These are phyloP conservation scores for Solanum sejunctum DNA, from an alignment of 257 asterid genomes.

Conservation along the genomic window DNA sequence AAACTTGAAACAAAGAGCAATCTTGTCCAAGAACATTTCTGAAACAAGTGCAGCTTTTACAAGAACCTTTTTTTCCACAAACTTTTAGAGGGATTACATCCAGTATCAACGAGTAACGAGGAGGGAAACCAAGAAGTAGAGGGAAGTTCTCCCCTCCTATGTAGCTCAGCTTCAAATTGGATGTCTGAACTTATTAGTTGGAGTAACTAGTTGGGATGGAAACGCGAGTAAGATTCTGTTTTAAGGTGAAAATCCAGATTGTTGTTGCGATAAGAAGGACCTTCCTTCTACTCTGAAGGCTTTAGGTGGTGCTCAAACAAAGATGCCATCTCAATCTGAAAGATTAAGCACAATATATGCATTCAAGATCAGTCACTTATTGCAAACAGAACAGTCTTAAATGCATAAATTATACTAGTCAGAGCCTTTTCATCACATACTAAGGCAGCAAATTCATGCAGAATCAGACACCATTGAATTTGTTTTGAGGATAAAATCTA, in stretches of 20 bases:
- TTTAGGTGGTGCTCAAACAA: conserved; percentile 81
- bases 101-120: not conserved
- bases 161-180: not conserved
- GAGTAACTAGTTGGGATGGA: not conserved
- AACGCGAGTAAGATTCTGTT: too few relatives aligned
- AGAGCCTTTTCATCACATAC: not conserved
- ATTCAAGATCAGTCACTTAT: not conserved
- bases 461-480: not conserved
- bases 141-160: not conserved
- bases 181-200: not conserved
- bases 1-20: not conserved
- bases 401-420: not conserved
- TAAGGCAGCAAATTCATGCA: not conserved
- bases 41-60: not conserved
- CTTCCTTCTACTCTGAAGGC: conserved; percentile 2
- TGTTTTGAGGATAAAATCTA: not conserved
- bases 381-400: not conserved
- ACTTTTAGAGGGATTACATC: not conserved
- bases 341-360: not conserved
- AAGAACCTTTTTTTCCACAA: not conserved
- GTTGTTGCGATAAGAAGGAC: not conserved
- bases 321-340: conserved; percentile 97
- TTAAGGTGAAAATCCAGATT: not conserved
- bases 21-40: not conserved
- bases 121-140: not conserved